phyloP scores from a whole-genome alignment of 441 rosid species.

The Macaranga tanarius region DNA sequence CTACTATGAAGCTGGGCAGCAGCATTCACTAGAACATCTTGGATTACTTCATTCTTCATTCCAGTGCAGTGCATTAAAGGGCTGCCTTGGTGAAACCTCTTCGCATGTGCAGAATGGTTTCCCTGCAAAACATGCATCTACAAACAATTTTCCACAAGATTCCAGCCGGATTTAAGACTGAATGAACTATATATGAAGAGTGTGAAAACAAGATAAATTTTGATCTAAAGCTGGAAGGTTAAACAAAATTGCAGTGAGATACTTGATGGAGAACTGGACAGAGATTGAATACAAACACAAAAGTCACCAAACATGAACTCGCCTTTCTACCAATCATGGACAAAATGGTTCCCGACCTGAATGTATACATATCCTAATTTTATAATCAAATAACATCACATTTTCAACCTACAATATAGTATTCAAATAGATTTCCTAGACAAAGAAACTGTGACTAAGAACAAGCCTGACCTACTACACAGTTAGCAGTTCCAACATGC shows the following conservation, averaged over 20 bases:
- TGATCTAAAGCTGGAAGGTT: background rate
- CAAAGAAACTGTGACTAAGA: slow-evolving; percentile 29
- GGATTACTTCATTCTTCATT: too few relatives aligned
- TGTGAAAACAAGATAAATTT: background rate
- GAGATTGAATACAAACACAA: slow-evolving; percentile 23
- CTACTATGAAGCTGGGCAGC: too few relatives aligned
- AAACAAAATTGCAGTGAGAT: background rate
- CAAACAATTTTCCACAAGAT: too few relatives aligned
- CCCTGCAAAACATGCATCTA: too few relatives aligned
- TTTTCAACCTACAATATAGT: slow-evolving; percentile 32
- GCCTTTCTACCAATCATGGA: slow-evolving; percentile 26
- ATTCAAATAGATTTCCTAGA: slow-evolving; percentile 31
- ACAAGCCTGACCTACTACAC: slow-evolving; percentile 46
- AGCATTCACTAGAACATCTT: too few relatives aligned
- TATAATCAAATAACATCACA: slow-evolving; percentile 25
- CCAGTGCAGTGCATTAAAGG: too few relatives aligned
- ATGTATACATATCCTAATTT: slow-evolving; percentile 33
- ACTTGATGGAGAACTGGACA: slow-evolving; percentile 16
- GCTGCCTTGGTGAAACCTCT: too few relatives aligned
- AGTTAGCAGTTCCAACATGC: slow-evolving; percentile 45
- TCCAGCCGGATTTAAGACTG: too few relatives aligned
- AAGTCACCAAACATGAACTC: slow-evolving; percentile 17
- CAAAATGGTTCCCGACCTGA: slow-evolving; percentile 27
- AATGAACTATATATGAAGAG: too few relatives aligned
- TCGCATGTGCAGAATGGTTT: too few relatives aligned